Evolutionary conservation across 352 stramenopile species (phyloP).

Genomic region (Phytophthora tubulina): DNA sequence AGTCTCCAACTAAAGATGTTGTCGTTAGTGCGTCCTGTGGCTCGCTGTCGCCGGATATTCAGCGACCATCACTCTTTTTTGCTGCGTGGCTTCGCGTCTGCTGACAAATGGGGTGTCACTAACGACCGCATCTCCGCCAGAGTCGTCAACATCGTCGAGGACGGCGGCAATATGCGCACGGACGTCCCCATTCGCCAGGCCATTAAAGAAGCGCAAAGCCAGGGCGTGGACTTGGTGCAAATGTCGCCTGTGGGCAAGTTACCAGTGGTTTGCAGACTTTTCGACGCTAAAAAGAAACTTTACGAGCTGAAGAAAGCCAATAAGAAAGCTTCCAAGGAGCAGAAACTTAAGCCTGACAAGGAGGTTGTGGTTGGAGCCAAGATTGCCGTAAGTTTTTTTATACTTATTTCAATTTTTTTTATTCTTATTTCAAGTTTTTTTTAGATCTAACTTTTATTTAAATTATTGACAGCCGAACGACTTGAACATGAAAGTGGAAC

Average conservation of each 20-base stretch:
- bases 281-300: slow-evolving; percentile 80
- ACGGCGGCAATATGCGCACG: slow-evolving; percentile 58
- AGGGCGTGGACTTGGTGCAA: slow-evolving; percentile 80
- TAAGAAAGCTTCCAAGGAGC: slow-evolving; percentile 67
- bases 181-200: slow-evolving; percentile 65
- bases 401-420: neutral
- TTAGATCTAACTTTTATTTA: neutral
- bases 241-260: slow-evolving; percentile 56
- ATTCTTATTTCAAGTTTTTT: neutral
- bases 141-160: slow-evolving; percentile 63
- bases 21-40: slow-evolving; percentile 21
- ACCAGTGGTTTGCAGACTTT: slow-evolving; percentile 66
- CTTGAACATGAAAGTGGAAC: slow-evolving; percentile 75
- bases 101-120: slow-evolving; percentile 58
- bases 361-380: slow-evolving; percentile 75
- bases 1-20: slow-evolving; percentile 31
- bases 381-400: slow-evolving; percentile 66
- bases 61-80: slow-evolving; percentile 9
- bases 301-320: slow-evolving; percentile 75
- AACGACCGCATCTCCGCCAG: slow-evolving; percentile 72
- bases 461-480: slow-evolving; percentile 56
- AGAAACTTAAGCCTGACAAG: slow-evolving; percentile 79
- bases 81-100: slow-evolving; percentile 39
- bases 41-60: slow-evolving; percentile 8
- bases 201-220: slow-evolving; percentile 54